phyloP scores from a whole-genome alignment of 176 grass and related monocot species.

The Paspalum notatum region DNA sequence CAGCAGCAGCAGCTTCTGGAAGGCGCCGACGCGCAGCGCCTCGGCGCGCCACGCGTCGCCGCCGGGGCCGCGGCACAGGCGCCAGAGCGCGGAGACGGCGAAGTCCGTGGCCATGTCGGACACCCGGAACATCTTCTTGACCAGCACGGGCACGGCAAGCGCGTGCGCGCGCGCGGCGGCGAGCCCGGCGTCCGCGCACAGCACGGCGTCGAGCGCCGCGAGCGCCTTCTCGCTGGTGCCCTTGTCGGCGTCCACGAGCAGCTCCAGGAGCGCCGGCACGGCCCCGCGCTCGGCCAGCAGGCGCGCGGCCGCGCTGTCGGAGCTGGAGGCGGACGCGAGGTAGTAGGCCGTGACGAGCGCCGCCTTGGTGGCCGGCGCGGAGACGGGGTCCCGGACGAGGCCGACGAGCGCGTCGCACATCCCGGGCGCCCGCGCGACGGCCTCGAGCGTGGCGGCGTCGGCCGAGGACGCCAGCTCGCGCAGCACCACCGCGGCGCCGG shows the following conservation, averaged over 20 bases:
- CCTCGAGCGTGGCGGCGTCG: constrained; percentile 36
- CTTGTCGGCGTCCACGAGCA: constrained; percentile 73
- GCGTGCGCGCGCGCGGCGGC: constrained; percentile 50
- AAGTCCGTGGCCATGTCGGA: constrained; percentile 95
- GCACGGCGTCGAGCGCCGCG: constrained; percentile 53
- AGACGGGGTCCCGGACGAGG: constrained; percentile 55
- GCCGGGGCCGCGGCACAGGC: constrained; percentile 60
- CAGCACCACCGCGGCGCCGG: constrained; percentile 59
- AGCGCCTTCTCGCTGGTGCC: constrained; percentile 76
- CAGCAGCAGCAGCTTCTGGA: constrained; percentile 90
- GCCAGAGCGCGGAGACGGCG: constrained; percentile 89
- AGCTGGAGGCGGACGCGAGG: constrained; percentile 43
- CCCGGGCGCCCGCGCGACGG: constrained; percentile 24
- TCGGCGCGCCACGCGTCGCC: constrained; percentile 50
- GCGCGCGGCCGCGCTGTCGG: constrained; percentile 32
- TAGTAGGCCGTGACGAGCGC: constrained; percentile 75
- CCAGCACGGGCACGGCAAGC: constrained; percentile 67
- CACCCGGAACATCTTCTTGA: constrained; percentile 91
- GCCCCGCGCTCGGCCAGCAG: constrained; percentile 48
- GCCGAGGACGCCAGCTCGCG: constrained; percentile 59
- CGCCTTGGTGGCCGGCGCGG: constrained; percentile 61
- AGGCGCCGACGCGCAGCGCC: constrained; percentile 78
- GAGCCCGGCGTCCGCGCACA: constrained; percentile 49
- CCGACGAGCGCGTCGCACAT: constrained; percentile 49
- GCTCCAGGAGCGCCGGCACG: constrained; percentile 46